phyloP scores from a whole-genome alignment of 345 rosid genomes.

The Populus nigra region DNA sequence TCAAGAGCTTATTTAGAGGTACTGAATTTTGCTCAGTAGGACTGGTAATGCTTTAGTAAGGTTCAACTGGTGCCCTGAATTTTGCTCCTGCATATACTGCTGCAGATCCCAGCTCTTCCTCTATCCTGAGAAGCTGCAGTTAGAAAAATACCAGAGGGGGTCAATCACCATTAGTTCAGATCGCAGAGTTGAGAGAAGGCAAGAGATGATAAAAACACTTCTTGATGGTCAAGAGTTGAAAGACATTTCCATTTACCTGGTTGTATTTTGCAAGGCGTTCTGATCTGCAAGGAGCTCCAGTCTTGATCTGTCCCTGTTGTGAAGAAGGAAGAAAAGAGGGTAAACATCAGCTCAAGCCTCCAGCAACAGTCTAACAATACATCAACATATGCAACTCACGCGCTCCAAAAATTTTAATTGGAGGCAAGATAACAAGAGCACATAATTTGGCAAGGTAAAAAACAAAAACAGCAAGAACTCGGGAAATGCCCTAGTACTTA shows the following conservation, averaged over 20 bases:
- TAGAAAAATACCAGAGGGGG: neutral
- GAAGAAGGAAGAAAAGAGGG: neutral
- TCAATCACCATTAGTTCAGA: neutral
- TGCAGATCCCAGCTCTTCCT: constrained; percentile 52
- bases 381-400: neutral
- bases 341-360: neutral
- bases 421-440: neutral
- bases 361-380: neutral
- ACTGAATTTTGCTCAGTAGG: neutral
- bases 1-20: neutral
- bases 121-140: constrained; percentile 53
- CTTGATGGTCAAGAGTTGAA: neutral
- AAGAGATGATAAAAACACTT: neutral
- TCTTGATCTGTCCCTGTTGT: constrained; percentile 87
- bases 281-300: constrained; percentile 98
- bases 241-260: constrained; percentile 43
- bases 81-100: constrained; percentile 50
- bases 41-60: constrained; percentile 29
- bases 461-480: neutral
- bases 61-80: constrained; percentile 50
- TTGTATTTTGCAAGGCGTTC: constrained; percentile 96
- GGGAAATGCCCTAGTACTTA: constrained; percentile 17
- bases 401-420: neutral
- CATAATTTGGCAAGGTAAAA: neutral
- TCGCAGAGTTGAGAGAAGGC: neutral